Conservation (phyloP, 192 early-diverging fungal species). For the Dissophora ornata region DNA sequence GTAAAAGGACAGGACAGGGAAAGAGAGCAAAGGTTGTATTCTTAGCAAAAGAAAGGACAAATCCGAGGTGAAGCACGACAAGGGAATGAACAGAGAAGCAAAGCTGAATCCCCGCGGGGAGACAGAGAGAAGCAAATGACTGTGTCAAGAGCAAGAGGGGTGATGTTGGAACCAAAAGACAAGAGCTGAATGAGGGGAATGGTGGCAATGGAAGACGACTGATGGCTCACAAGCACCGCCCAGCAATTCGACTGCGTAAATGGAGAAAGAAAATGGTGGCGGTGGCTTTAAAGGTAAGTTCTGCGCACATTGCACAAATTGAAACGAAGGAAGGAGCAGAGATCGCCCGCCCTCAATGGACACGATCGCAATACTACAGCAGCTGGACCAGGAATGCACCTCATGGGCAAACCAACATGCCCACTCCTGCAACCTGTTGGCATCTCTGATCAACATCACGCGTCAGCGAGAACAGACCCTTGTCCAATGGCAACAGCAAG, state of each 20-base stretch:
- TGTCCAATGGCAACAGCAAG: slow-evolving; percentile 12
- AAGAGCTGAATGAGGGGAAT: neutral
- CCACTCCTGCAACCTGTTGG: slow-evolving; percentile 47
- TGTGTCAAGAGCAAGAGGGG: neutral
- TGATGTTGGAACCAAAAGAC: neutral
- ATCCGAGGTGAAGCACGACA: neutral
- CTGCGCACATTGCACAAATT: neutral
- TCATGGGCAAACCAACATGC: slow-evolving; percentile 45
- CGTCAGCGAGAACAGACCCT: slow-evolving; percentile 47
- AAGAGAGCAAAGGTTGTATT: too few species aligned
- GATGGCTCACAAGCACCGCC: neutral
- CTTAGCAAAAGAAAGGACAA: neutral
- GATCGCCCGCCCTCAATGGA: slow-evolving; percentile 15
- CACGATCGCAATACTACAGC: slow-evolving; percentile 19
- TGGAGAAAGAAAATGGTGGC: slow-evolving; percentile 22
- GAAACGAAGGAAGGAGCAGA: neutral
- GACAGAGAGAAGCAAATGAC: neutral
- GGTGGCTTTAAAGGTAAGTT: slow-evolving; percentile 16
- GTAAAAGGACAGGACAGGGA: neutral
- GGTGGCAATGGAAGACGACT: neutral
- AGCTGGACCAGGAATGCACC: slow-evolving; percentile 46
- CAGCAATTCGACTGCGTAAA: too few species aligned
- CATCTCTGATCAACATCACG: slow-evolving; percentile 41
- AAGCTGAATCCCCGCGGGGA: neutral
- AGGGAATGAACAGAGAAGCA: neutral